A percentile compares a stretch with the other conserved stretches of the same genome.
Conservation (phyloP, 129 eudicot species). For the Calendula officinalis region DNA sequence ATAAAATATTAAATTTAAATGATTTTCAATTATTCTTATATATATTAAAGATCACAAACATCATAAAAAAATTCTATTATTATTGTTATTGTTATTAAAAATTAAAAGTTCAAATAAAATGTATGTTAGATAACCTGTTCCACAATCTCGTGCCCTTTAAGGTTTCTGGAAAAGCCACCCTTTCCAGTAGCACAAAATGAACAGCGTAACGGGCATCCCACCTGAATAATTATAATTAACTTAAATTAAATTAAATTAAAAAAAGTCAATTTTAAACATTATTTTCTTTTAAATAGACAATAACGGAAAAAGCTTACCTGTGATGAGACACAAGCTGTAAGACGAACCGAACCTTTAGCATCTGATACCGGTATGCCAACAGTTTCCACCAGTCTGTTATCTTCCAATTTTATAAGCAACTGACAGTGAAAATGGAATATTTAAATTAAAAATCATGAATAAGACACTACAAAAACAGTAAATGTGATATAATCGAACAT, state of each 20-base stretch:
- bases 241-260: not conserved
- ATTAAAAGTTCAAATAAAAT: not conserved
- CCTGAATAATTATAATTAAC: constrained; percentile 52
- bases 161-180: constrained; percentile 96
- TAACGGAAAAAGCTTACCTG: constrained; percentile 82
- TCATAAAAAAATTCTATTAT: not conserved
- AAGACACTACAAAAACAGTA: not conserved
- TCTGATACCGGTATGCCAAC: constrained; percentile 98
- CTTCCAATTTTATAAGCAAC: constrained; percentile 84
- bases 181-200: constrained; percentile 99
- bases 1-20: constrained; percentile 9
- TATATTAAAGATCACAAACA: not conserved
- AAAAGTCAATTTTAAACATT: not conserved
- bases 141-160: constrained; percentile 83
- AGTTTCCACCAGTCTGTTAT: constrained; percentile 89
- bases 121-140: constrained; percentile 64
- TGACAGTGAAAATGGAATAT: constrained; percentile 22
- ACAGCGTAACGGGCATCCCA: constrained; percentile 95
- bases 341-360: constrained; percentile 79
- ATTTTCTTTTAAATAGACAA: not conserved
- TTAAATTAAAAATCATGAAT: constrained; percentile 1
- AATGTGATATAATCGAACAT: constrained; percentile 1
- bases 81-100: not conserved
- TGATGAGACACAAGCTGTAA: constrained; percentile 97
- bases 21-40: not conserved